Conservation (phyloP, 106 monocot genomes). For the Alisma plantagoaquatica region DNA sequence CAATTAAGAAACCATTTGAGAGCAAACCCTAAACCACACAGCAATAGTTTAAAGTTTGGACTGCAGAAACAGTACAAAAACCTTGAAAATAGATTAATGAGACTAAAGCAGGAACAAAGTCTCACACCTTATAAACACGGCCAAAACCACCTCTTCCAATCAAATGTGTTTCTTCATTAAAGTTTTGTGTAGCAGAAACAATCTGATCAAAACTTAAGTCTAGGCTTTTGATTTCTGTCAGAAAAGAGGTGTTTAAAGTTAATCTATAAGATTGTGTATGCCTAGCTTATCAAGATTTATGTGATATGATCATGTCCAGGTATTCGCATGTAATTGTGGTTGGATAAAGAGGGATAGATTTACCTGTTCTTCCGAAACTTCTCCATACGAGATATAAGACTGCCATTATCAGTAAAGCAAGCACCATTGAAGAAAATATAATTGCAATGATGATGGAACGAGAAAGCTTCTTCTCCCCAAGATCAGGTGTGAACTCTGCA, state of each 20-base stretch:
- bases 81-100: background rate
- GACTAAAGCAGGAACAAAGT: background rate
- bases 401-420: background rate
- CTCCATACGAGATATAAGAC: conserved; percentile 7
- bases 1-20: conserved; percentile 11
- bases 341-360: background rate
- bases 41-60: background rate
- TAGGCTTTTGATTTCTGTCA: background rate
- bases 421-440: background rate
- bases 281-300: too few relatives aligned
- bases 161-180: conserved; percentile 1
- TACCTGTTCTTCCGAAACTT: conserved; percentile 1
- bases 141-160: conserved; percentile 22
- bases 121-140: conserved; percentile 15
- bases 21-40: conserved; percentile 10
- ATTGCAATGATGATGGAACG: conserved; percentile 9
- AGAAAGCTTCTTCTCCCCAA: conserved; percentile 2
- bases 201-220: conserved; percentile 11
- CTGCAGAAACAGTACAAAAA: background rate
- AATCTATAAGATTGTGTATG: too few relatives aligned
- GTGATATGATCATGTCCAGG: too few relatives aligned
- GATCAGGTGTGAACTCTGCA: background rate
- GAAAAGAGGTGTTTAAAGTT: background rate
- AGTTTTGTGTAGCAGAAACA: conserved; percentile 13
- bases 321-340: background rate